Evolutionary conservation across 2,329 filamentous ascomycete genomes (phyloP).

Genomic region (Fusarium brachygibbosum): DNA sequence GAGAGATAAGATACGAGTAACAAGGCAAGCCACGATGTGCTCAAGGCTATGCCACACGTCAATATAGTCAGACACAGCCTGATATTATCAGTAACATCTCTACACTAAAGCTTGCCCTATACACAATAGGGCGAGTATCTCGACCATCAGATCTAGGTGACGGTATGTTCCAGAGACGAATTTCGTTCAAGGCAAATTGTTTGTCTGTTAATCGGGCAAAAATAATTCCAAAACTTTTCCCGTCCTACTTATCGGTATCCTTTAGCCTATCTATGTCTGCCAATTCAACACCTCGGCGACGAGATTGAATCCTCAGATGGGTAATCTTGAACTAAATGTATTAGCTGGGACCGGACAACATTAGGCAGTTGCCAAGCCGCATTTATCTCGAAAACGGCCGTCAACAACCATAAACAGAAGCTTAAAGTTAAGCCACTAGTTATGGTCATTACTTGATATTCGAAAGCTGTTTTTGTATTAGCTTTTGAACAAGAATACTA

Average conservation of each 20-base stretch:
- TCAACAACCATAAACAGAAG: constrained; percentile 21
- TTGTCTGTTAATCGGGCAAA: not conserved
- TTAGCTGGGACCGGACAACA: not conserved
- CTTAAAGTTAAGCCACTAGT: not conserved
- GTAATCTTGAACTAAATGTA: not conserved
- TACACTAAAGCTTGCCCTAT: too few species aligned
- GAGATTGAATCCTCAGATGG: too few species aligned
- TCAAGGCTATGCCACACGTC: not conserved
- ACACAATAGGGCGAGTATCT: not conserved
- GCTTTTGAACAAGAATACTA: not conserved
- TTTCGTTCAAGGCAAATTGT: fast-evolving
- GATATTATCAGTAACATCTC: not conserved
- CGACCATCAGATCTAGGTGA: not conserved
- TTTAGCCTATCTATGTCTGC: not conserved
- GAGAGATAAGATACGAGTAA: not conserved
- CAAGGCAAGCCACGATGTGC: not conserved
- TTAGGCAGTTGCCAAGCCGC: not conserved
- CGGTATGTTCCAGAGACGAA: too few species aligned
- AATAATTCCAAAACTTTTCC: too few species aligned
- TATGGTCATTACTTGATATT: fast-evolving
- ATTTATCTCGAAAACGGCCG: not conserved
- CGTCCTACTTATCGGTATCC: fast-evolving
- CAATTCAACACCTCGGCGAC: not conserved
- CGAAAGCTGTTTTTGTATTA: not conserved
- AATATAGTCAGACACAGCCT: not conserved